Conservation (phyloP, 2,329 filamentous ascomycete species). For the Aspergillus quadricinctus region DNA sequence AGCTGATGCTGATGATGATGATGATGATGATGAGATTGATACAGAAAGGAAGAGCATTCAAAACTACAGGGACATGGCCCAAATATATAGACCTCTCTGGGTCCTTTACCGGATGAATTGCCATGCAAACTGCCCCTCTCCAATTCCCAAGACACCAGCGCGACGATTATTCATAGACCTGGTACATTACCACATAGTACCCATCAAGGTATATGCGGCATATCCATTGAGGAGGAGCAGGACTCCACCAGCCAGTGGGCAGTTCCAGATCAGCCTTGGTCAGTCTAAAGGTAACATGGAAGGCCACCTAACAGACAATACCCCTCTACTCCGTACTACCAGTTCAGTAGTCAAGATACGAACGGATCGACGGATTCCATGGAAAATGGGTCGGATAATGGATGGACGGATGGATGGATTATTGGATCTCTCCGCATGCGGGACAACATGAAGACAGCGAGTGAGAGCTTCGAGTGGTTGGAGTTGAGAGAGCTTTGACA, state of each 20-base stretch:
- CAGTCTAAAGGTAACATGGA: no score
- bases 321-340: no score
- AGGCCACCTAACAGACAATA: no score
- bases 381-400: not conserved
- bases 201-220: not conserved
- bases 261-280: not conserved
- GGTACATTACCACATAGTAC: no score
- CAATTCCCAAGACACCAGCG: not conserved
- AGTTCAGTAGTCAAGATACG: not conserved
- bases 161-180: not conserved
- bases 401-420: no score
- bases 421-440: not conserved
- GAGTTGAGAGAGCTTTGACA: not conserved
- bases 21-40: constrained; percentile 4
- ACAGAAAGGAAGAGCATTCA: not conserved
- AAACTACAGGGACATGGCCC: constrained; percentile 7
- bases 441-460: not conserved
- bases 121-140: not conserved
- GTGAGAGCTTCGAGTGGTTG: not conserved
- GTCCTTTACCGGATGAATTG: not conserved
- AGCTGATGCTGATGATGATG: constrained; percentile 5
- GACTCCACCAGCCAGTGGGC: not conserved
- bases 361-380: not conserved
- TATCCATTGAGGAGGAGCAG: not conserved
- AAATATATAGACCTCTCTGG: constrained; percentile 16